Base-by-base conservation (phyloP, 352 stramenopile species). In the Albugo candida region DNA sequence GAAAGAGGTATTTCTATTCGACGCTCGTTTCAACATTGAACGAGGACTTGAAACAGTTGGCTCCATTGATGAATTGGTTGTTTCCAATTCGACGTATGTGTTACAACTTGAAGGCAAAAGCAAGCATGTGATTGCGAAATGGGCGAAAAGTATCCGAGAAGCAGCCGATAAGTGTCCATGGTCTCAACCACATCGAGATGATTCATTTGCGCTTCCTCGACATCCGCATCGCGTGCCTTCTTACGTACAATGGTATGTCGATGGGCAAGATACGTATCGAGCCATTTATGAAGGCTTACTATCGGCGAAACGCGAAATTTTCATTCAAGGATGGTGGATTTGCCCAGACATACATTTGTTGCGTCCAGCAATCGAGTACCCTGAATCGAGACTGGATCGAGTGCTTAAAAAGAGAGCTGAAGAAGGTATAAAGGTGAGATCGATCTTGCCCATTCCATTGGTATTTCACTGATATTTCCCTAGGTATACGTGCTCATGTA, bases 401-500 rank as follows among this genome's bases (percentile, higher is more conserved):
- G 48, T 73, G 13, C 54, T 92, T 0, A 42, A 77, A 45, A 72
- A 79, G 47, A 84, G 85, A 41, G 78, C 78, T 0, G 59, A 80
- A 53, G 70, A 83, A 43, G 78, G 78, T n/a, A 72, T 92, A 16
- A 67, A 76, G 59, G 61, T 68, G 43, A 2, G 48, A 31, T 51
- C 17, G 18, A 18, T 39, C 45, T 4, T 6, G n/a, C 0, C 1
- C 16, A 38, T 5, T 16, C 11, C 13, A 40, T 27, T 0, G 13
- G 16, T 12, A 0, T 11, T 8, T 36, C 21, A 24, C 37, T 8
- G 41, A 16, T 35, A 31, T 37, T 40, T 18, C 18, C 52, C 21
- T 36, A 81, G 56, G 70, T 95, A 13, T 94, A 93, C 54, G 74
- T 95, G 19, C 61, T 95, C 13, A 87, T 95, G 63, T 94, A 95